Conservation (phyloP, 1,284 basidiomycete genomes). For the Moesziomyces globuligerus region DNA sequence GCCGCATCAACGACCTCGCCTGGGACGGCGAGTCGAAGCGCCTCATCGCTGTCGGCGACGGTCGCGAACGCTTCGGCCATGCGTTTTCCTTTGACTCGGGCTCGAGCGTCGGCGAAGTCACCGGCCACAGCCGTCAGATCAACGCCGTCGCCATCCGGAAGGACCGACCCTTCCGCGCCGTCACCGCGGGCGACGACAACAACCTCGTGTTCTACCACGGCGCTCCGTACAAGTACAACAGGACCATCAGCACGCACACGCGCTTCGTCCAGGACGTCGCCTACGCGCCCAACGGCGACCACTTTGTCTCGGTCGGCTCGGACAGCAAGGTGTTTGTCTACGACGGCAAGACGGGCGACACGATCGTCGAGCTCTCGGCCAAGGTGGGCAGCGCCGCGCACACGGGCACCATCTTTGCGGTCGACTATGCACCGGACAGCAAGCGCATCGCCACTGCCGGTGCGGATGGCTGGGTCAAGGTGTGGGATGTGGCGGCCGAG, state of each 20-base stretch:
- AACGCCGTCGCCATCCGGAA: slow-evolving; percentile 91
- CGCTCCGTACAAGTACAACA: slow-evolving; percentile 70
- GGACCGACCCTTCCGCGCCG: slow-evolving; percentile 88
- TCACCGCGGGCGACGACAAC: slow-evolving; percentile 75
- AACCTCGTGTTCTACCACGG: slow-evolving; percentile 84
- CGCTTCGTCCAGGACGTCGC: slow-evolving; percentile 94
- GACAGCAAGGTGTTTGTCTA: slow-evolving; percentile 90
- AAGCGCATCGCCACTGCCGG: slow-evolving; percentile 81
- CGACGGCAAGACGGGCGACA: slow-evolving; percentile 89
- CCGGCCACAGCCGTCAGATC: slow-evolving; percentile 91
- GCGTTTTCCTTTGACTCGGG: slow-evolving; percentile 73
- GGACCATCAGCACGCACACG: slow-evolving; percentile 75
- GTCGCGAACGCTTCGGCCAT: slow-evolving; percentile 77
- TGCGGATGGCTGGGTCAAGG: slow-evolving; percentile 79
- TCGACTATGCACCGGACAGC: slow-evolving; percentile 73
- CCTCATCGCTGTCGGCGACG: slow-evolving; percentile 95
- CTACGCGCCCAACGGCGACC: slow-evolving; percentile 74
- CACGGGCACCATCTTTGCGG: slow-evolving; percentile 68
- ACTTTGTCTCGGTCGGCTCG: slow-evolving; percentile 88
- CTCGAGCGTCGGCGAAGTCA: slow-evolving; percentile 89
- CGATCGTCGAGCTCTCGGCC: slow-evolving; percentile 33
- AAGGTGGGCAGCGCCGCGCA: slow-evolving; percentile 63
- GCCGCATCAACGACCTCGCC: slow-evolving; percentile 87
- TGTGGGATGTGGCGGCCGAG: slow-evolving; percentile 52
- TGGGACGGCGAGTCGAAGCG: slow-evolving; percentile 95